phyloP scores from a whole-genome alignment of 768 basidiomycete genomes.

The Daedaleopsis sinensis region DNA sequence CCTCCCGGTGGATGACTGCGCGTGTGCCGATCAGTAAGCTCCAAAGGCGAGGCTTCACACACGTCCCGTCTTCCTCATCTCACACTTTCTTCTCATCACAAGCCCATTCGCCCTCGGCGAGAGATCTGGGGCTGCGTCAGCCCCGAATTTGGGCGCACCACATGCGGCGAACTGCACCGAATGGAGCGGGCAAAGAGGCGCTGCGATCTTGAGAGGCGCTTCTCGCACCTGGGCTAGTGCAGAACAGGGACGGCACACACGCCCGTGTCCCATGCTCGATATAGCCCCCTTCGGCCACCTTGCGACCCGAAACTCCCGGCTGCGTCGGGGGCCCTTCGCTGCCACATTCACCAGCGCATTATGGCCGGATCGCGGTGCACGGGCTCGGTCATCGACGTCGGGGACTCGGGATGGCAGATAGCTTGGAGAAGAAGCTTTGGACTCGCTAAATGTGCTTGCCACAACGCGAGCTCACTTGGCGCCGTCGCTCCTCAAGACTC shows the following conservation, averaged over 20 bases:
- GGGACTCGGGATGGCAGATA: neutral
- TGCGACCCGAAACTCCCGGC: slow-evolving; percentile 12
- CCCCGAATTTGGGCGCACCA: slow-evolving; percentile 5
- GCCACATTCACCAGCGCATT: neutral
- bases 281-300: slow-evolving; percentile 13
- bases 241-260: slow-evolving; percentile 14
- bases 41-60: neutral
- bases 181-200: slow-evolving; percentile 16
- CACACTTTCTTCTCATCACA: neutral
- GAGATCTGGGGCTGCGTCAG: slow-evolving; percentile 4
- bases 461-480: neutral
- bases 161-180: slow-evolving; percentile 12
- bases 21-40: neutral
- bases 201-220: slow-evolving; percentile 1
- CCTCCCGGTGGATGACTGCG: neutral
- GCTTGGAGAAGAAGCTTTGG: neutral
- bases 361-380: neutral
- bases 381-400: neutral
- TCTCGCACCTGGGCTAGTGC: slow-evolving; percentile 13
- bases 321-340: neutral
- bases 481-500: neutral
- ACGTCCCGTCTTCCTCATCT: neutral
- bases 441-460: neutral
- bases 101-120: neutral
- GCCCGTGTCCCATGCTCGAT: slow-evolving; percentile 17